Conservation (phyloP, 441 rosid genomes). For the Capsella rubella region DNA sequence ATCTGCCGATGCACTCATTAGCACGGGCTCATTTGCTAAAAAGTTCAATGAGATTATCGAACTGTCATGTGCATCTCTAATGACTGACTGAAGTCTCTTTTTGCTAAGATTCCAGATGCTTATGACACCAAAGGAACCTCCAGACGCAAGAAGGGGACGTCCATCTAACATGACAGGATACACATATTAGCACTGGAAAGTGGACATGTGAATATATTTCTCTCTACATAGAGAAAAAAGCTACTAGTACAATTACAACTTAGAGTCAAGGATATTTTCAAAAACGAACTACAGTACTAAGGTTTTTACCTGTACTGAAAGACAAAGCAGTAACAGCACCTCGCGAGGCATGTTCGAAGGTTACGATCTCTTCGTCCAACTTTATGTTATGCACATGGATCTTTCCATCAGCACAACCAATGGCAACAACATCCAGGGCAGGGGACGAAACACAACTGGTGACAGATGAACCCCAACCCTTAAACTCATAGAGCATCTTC, state of each 20-base stretch:
- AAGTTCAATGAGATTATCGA: slow-evolving; percentile 83
- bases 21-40: slow-evolving; percentile 95
- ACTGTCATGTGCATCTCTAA: slow-evolving; percentile 94
- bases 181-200: slow-evolving; percentile 22
- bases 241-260: slow-evolving; percentile 8
- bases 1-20: slow-evolving; percentile 92
- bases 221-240: not conserved
- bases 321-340: slow-evolving; percentile 91
- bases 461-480: slow-evolving; percentile 84
- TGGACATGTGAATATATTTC: too few relatives aligned
- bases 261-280: not conserved
- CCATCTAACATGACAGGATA: slow-evolving; percentile 65
- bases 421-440: slow-evolving; percentile 91
- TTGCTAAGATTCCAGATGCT: slow-evolving; percentile 98
- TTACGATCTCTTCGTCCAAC: slow-evolving; percentile 73
- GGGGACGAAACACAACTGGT: slow-evolving; percentile 90
- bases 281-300: slow-evolving; percentile 10
- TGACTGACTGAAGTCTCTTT: slow-evolving; percentile 84
- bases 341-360: slow-evolving; percentile 78
- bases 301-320: slow-evolving; percentile 74
- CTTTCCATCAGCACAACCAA: slow-evolving; percentile 94
- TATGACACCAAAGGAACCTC: slow-evolving; percentile 93
- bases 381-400: slow-evolving; percentile 86
- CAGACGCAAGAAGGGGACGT: slow-evolving; percentile 93
- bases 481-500: slow-evolving; percentile 80